A percentile compares a stretch with the other conserved stretches of the same genome.
Conservation (phyloP, 495 filamentous ascomycete genomes). For the Lophium mytilinum region DNA sequence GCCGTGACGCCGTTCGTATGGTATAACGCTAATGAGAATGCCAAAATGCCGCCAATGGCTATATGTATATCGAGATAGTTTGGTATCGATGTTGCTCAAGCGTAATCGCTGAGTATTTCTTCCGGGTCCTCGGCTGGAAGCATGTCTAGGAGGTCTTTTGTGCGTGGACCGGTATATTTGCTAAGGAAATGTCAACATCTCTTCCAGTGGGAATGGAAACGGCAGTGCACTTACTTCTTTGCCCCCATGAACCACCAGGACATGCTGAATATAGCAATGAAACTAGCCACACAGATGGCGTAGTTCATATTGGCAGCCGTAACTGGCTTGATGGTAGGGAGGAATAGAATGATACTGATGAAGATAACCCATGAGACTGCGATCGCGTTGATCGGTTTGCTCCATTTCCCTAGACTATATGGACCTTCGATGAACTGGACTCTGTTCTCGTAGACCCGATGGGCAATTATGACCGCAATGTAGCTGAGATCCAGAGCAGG, state of each 20-base stretch:
- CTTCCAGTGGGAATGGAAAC: not conserved
- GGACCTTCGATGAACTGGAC: conserved; percentile 58
- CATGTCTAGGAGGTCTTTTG: conserved; percentile 23
- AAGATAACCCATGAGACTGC: conserved; percentile 59
- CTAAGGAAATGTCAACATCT: not conserved
- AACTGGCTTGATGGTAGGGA: conserved; percentile 53
- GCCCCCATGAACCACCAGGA: conserved; percentile 60
- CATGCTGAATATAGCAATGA: conserved; percentile 54
- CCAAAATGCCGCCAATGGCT: too few relatives aligned
- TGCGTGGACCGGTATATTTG: conserved; percentile 28
- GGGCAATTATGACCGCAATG: conserved; percentile 58
- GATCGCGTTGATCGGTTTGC: conserved; percentile 49
- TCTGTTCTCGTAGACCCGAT: conserved; percentile 48
- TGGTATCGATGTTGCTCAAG: not conserved
- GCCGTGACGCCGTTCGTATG: too few relatives aligned
- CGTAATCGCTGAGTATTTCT: conserved; percentile 4
- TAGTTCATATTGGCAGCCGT: conserved; percentile 66
- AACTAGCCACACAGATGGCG: conserved; percentile 54
- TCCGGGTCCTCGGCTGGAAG: conserved; percentile 28
- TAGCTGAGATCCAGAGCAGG: conserved; percentile 64
- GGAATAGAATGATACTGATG: conserved; percentile 61
- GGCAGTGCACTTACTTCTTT: conserved; percentile 40
- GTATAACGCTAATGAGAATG: too few relatives aligned
- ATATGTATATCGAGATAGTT: not conserved
- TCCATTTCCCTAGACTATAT: conserved; percentile 55